Conservation (phyloP, 2,329 filamentous ascomycete species). For the Cladosporium phlei region DNA sequence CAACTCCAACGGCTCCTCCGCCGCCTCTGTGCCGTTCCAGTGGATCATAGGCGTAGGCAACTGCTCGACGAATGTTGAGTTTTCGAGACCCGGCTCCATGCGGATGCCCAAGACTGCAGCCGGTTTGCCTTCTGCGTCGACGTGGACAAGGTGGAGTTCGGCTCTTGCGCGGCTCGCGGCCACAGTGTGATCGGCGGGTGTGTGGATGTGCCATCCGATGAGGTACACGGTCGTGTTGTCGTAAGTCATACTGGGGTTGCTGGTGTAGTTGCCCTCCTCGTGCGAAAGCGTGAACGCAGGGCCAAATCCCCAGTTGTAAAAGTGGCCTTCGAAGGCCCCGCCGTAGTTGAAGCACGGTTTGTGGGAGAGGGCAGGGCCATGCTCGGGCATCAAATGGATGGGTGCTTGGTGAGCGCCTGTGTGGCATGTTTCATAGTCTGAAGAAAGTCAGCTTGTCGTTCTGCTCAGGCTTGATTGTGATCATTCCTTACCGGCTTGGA, state of each 20-base stretch:
- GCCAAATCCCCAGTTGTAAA: constrained; percentile 50
- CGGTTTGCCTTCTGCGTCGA: constrained; percentile 38
- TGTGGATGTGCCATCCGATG: constrained; percentile 49
- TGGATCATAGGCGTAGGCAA: constrained; percentile 30
- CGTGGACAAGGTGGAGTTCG: constrained; percentile 49
- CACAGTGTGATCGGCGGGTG: constrained; percentile 48
- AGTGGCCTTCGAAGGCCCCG: constrained; percentile 33
- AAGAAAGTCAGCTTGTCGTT: background rate
- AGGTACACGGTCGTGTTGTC: constrained; percentile 47
- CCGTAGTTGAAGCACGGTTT: constrained; percentile 41
- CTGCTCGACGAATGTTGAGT: constrained; percentile 40
- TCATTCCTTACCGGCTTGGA: constrained; percentile 15
- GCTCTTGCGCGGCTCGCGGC: constrained; percentile 40
- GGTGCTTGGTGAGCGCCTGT: constrained; percentile 49
- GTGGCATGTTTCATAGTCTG: constrained; percentile 45
- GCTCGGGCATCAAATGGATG: constrained; percentile 39
- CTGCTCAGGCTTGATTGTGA: background rate
- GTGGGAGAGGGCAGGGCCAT: constrained; percentile 40
- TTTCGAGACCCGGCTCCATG: constrained; percentile 40
- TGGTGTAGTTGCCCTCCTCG: constrained; percentile 33
- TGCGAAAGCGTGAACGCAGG: constrained; percentile 41
- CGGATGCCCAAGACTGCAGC: constrained; percentile 45
- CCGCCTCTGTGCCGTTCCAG: constrained; percentile 16
- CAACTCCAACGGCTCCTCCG: constrained; percentile 19
- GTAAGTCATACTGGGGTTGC: constrained; percentile 40